These are phyloP conservation scores for Tritrichomonas musculus DNA, from an alignment of 208 protist species.

Conservation along the genomic window DNA sequence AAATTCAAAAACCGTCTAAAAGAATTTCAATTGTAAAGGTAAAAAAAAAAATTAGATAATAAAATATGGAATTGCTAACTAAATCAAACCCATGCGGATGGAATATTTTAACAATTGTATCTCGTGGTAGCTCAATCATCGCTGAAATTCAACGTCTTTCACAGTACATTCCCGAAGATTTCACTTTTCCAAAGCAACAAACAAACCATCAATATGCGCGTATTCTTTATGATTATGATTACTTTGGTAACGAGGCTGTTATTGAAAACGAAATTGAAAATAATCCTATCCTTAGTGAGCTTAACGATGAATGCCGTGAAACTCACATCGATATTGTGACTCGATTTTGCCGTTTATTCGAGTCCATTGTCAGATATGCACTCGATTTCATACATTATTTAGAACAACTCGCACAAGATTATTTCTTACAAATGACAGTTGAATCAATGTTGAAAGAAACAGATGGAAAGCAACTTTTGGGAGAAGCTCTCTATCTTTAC, in stretches of 20 bases:
- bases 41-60: too few relatives aligned
- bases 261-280: neutral
- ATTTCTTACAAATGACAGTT: slow-evolving; percentile 68
- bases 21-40: neutral
- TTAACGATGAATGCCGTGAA: slow-evolving; percentile 65
- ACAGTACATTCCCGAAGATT: slow-evolving; percentile 28
- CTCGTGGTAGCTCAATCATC: slow-evolving; percentile 14
- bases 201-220: neutral
- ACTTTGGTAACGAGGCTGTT: neutral
- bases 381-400: slow-evolving; percentile 72
- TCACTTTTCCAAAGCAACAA: neutral
- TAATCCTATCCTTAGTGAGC: slow-evolving; percentile 54
- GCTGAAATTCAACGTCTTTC: slow-evolving; percentile 23
- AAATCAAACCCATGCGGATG: neutral
- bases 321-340: slow-evolving; percentile 82
- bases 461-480: slow-evolving; percentile 86
- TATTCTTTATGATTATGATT: slow-evolving; percentile 22
- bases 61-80: neutral
- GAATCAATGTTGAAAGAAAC: slow-evolving; percentile 64
- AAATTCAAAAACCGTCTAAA: too few relatives aligned
- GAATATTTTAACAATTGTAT: neutral
- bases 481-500: slow-evolving; percentile 73
- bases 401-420: slow-evolving; percentile 71
- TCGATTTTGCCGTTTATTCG: slow-evolving; percentile 87
- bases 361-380: slow-evolving; percentile 83